These are phyloP conservation scores for Aspergillus melleus DNA, from an alignment of 2,329 filamentous ascomycete species.

Conservation along the genomic window DNA sequence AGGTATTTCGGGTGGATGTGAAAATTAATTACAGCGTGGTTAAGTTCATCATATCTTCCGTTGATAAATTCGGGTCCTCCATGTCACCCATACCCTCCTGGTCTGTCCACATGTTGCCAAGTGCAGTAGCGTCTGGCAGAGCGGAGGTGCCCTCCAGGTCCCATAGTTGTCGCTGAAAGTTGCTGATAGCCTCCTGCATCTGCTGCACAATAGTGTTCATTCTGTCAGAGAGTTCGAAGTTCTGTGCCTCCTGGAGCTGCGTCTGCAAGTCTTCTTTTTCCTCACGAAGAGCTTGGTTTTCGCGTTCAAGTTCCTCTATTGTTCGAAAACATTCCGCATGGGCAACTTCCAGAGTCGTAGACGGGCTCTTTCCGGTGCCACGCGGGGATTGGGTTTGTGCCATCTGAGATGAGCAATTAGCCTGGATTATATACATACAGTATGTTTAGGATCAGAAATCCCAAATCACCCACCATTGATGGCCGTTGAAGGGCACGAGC, in stretches of 20 bases:
- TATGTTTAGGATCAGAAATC: not conserved
- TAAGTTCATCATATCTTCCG: not conserved
- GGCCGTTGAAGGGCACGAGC: not conserved
- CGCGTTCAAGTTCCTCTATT: not conserved
- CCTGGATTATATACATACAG: not conserved
- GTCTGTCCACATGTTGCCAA: not conserved
- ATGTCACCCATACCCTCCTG: not conserved
- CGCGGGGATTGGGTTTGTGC: not conserved
- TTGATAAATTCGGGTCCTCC: not conserved
- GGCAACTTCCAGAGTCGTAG: not conserved
- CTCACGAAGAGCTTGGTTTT: not conserved
- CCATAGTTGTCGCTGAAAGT: not conserved
- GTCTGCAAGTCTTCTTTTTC: not conserved
- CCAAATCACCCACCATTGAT: not conserved
- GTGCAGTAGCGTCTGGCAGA: not conserved
- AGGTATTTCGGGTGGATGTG: not conserved
- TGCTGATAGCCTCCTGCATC: not conserved
- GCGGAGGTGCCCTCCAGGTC: not conserved
- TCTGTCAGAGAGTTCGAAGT: not conserved
- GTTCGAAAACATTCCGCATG: not conserved
- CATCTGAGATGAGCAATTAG: not conserved
- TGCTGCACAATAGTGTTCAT: not conserved
- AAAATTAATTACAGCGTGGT: not conserved
- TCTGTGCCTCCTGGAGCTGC: not conserved
- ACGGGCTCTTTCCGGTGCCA: not conserved